Base-by-base conservation (phyloP, 352 stramenopile genomes). In the Phytophthora citrophthora region DNA sequence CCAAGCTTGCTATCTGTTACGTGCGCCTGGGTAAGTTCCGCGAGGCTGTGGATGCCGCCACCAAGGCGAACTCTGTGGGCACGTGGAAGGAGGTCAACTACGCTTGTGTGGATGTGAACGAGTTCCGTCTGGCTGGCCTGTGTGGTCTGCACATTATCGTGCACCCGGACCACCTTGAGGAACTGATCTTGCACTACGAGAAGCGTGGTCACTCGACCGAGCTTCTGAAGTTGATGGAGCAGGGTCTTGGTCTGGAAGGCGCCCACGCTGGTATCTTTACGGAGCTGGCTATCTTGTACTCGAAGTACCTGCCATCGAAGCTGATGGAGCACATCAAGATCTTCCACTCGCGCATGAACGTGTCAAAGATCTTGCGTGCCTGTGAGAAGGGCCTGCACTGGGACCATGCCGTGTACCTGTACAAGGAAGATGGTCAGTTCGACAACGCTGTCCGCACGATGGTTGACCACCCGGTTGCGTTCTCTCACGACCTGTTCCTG, bases 271-370 rank as follows among this genome's bases (percentile, higher is more conserved):
- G 98, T 49, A 99, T 99, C 61, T 99, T 99, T 76, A 99, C 98
- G 24, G 97, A 99, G 83, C 86, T 99, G 44, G 98, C 94, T 39
- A 97, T 99, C 44, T 76, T 99, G 48, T 99, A 99, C 89, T 99
- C 97, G 18, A 99, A 99, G 84, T 99, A 99, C 86, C 78, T 97
- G 51, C 97, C 97, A 24, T 90, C 97, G 18, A 99, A 99, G 86
- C 83, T 99, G 18, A 99, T 99, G 97, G 97, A 99, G 70, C 98
- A 99, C 80, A 95, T 99, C 80, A 99, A 99, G 84, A 98, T 99
- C 48, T 99, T 99, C 88, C 98, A 98, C 85, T 98, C 82, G 60
- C 97, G 98, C 60, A 98, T 99, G 85, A 99, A 99, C 81, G 91
- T 99, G 45, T 98, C 95, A 55, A 99, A 99, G 87, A 84, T 98